Percentiles rank a stretch among this genome's conserved stretches.
Evolutionary conservation across 768 basidiomycete species (phyloP).

Genomic region (Tylopilus sp.): DNA sequence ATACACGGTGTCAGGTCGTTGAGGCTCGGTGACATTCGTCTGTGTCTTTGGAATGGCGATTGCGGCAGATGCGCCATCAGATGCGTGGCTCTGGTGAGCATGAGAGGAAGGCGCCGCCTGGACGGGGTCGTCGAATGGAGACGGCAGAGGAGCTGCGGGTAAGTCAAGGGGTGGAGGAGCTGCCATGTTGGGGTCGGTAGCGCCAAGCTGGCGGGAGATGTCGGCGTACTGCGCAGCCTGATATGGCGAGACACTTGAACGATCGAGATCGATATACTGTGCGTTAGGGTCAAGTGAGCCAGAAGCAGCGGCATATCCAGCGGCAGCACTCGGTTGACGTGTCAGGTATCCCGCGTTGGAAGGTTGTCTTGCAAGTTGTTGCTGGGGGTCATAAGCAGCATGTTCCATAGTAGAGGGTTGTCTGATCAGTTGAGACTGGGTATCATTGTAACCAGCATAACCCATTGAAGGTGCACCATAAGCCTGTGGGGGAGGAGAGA

Average conservation of each 20-base stretch:
- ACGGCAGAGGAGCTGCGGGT: conserved; percentile 24
- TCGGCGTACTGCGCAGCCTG: conserved; percentile 75
- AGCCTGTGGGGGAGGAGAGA: conserved; percentile 18
- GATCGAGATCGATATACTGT: conserved; percentile 61
- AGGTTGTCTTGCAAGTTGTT: conserved; percentile 25
- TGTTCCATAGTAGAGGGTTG: conserved; percentile 18
- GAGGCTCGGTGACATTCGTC: conserved; percentile 8
- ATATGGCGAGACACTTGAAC: conserved; percentile 71
- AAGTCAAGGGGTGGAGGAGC: conserved; percentile 12
- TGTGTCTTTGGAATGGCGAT: conserved; percentile 9
- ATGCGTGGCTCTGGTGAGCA: conserved; percentile 22
- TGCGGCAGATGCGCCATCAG: conserved; percentile 10
- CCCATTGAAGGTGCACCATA: conserved; percentile 22
- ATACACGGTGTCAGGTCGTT: conserved; percentile 49
- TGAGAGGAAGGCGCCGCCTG: conserved; percentile 28
- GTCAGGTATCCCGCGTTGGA: conserved; percentile 22
- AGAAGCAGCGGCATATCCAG: conserved; percentile 11
- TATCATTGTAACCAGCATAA: conserved; percentile 25
- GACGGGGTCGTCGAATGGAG: conserved; percentile 27
- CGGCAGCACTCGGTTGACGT: conserved; percentile 16
- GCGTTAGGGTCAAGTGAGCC: conserved; percentile 22
- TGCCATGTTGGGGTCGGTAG: conserved; percentile 20
- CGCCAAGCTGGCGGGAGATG: conserved; percentile 55
- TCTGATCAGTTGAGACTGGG: conserved; percentile 22
- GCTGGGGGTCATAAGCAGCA: conserved; percentile 25